phyloP scores from a whole-genome alignment of 306 rosid genomes.

The Potentilla sterilis region DNA sequence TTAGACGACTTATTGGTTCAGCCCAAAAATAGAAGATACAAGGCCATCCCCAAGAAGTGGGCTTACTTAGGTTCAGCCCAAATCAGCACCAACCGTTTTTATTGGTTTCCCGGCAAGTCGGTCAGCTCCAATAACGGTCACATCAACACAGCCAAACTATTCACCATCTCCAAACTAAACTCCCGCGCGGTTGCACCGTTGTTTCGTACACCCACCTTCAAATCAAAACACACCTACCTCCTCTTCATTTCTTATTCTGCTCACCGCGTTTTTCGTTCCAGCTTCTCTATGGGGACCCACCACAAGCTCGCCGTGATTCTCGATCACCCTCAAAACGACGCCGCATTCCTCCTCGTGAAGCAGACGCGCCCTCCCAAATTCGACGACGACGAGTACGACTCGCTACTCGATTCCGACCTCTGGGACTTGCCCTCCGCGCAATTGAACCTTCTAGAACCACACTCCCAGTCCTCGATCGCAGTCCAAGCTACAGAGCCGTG shows the following conservation, averaged over 20 bases:
- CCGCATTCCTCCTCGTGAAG: constrained; percentile 53
- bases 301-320: constrained; percentile 55
- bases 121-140: background rate
- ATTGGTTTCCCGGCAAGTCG: background rate
- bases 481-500: constrained; percentile 29
- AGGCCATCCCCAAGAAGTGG: background rate
- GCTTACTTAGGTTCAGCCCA: background rate
- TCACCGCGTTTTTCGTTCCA: background rate
- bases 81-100: background rate
- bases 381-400: constrained; percentile 68
- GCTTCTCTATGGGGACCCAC: constrained; percentile 34
- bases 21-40: too few relatives aligned
- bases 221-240: background rate
- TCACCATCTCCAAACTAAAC: background rate
- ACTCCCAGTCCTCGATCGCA: constrained; percentile 23
- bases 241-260: background rate
- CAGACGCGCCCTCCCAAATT: constrained; percentile 69
- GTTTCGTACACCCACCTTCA: constrained; percentile 4
- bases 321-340: constrained; percentile 34
- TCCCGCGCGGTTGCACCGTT: background rate
- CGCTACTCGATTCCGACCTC: constrained; percentile 76
- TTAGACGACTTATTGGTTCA: too few relatives aligned
- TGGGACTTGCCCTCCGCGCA: constrained; percentile 77
- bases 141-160: background rate
- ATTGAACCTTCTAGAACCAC: constrained; percentile 39